These are phyloP conservation scores for Chlorociboria aeruginascens DNA, from an alignment of 495 filamentous ascomycete species.

Conservation along the genomic window DNA sequence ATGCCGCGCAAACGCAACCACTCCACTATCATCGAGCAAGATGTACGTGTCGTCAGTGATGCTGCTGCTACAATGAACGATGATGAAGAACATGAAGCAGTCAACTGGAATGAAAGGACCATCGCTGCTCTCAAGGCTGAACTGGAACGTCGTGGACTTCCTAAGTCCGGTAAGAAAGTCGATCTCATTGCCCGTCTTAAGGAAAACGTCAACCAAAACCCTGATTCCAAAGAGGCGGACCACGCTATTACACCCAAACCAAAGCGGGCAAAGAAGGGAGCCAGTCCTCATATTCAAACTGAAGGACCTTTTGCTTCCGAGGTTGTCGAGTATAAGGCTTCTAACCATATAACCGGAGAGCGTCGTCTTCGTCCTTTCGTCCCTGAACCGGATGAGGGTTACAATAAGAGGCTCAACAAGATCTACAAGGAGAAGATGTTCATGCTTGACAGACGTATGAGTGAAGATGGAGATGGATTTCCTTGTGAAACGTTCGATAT, in stretches of 20 bases:
- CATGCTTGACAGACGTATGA: constrained; percentile 2
- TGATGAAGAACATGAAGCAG: too few species aligned
- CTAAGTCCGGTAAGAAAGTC: constrained; percentile 1
- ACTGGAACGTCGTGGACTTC: background rate
- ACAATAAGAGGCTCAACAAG: background rate
- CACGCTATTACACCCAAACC: background rate
- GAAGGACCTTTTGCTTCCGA: background rate
- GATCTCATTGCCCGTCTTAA: constrained; percentile 1
- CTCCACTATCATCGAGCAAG: too few species aligned
- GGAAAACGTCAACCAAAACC: background rate
- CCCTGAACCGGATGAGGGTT: background rate
- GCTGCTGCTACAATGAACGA: too few species aligned
- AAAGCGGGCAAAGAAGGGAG: background rate
- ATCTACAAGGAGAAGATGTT: constrained; percentile 7
- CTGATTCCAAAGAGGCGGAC: background rate
- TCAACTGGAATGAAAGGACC: background rate
- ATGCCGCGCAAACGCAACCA: too few species aligned
- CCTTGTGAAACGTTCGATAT: constrained; percentile 47
- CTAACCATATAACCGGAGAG: background rate
- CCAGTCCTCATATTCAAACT: background rate
- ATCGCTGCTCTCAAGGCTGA: background rate
- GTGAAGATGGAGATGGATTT: constrained; percentile 25
- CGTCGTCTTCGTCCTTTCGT: constrained; percentile 1
- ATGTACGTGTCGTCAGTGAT: too few species aligned
- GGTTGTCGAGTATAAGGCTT: background rate